phyloP scores from a whole-genome alignment of 2,329 filamentous ascomycete genomes.

The Talaromyces sp. region DNA sequence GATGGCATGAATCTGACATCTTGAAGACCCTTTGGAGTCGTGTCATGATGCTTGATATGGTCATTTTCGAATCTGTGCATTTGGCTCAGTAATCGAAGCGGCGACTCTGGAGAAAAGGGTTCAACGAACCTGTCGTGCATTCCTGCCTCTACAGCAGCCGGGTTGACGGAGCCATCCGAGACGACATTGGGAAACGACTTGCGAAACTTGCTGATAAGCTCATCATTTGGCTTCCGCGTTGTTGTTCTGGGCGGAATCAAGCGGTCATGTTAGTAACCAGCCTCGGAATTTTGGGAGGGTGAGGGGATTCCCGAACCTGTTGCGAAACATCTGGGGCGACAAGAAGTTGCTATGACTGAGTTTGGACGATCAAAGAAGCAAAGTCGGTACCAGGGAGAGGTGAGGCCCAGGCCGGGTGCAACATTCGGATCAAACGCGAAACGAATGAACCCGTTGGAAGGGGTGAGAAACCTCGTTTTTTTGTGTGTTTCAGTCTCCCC shows the following conservation, averaged over 20 bases:
- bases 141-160: conserved; percentile 18
- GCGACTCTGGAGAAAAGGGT: background rate
- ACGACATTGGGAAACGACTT: conserved; percentile 74
- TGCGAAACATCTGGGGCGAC: conserved; percentile 41
- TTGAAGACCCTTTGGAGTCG: conserved; percentile 72
- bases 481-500: background rate
- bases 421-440: conserved; percentile 12
- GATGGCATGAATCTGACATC: conserved; percentile 91
- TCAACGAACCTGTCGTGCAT: conserved; percentile 16
- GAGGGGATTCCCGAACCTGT: conserved; percentile 34
- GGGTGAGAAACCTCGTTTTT: background rate
- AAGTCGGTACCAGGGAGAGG: conserved; percentile 10
- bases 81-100: background rate
- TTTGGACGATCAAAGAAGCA: conserved; percentile 12
- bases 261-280: background rate
- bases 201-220: conserved; percentile 78
- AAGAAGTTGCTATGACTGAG: conserved; percentile 7
- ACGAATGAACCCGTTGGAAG: background rate
- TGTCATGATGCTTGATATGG: conserved; percentile 70
- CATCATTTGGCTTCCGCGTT: conserved; percentile 80
- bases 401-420: conserved; percentile 12
- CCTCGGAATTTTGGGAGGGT: background rate
- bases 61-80: conserved; percentile 41
- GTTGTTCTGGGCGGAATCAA: conserved; percentile 56
- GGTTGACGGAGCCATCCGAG: conserved; percentile 43